Conservation (phyloP, 495 filamentous ascomycete species). For the Penicillium coffeae region DNA sequence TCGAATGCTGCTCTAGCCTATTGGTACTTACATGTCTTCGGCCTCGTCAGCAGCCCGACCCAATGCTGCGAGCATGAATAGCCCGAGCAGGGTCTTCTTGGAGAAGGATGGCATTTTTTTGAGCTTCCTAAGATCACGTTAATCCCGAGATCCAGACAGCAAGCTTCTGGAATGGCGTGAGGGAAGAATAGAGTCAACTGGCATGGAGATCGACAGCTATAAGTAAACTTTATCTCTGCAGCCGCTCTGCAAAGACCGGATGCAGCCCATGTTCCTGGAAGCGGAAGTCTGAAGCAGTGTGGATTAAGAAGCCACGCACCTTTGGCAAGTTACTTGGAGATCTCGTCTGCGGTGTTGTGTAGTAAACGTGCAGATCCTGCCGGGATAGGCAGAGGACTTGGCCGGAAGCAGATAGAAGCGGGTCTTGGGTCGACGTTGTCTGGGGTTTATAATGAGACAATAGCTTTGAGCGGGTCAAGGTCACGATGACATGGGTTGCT, state of each 20-base stretch:
- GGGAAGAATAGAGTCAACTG: conserved; percentile 22
- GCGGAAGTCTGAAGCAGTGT: conserved; percentile 8
- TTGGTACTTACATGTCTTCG: conserved; percentile 31
- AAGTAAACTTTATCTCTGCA: conserved; percentile 31
- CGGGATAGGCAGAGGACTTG: conserved; percentile 7
- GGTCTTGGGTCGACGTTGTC: conserved; percentile 6
- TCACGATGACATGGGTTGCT: conserved; percentile 8
- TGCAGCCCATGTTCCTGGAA: conserved; percentile 15
- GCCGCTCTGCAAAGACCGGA: conserved; percentile 7
- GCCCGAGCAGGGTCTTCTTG: conserved; percentile 33
- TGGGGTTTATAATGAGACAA: conserved; percentile 21
- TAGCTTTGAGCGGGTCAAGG: conserved; percentile 2
- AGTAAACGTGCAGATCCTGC: not conserved
- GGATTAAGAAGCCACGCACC: conserved; percentile 6
- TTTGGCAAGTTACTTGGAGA: conserved; percentile 12
- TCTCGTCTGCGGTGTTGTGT: conserved; percentile 4
- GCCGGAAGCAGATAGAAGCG: conserved; percentile 19
- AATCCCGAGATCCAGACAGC: conserved; percentile 18
- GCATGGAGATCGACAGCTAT: conserved; percentile 36
- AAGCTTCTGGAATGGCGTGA: conserved; percentile 24
- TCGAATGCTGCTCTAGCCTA: not conserved
- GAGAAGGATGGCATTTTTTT: conserved; percentile 38
- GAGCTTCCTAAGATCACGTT: conserved; percentile 10
- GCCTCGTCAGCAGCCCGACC: conserved; percentile 22
- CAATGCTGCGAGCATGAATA: conserved; percentile 31